These are phyloP conservation scores for Diaporthe citrichinensis DNA, from an alignment of 2,329 filamentous ascomycete species.

Conservation along the genomic window DNA sequence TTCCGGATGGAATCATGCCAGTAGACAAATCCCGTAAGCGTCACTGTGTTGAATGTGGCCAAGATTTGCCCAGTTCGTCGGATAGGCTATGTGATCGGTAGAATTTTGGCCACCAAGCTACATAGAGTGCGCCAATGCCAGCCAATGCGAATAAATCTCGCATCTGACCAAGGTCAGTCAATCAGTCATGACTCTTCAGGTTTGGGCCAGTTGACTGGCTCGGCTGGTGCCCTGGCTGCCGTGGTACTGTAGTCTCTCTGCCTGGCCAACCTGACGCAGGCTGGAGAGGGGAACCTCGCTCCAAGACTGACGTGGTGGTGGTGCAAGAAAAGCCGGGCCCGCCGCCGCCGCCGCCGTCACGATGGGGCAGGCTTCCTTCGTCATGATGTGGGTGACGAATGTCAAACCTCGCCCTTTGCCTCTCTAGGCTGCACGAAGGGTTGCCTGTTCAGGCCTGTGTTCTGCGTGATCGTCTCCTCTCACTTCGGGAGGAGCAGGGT, in stretches of 20 bases:
- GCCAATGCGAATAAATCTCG: slow-evolving; percentile 20
- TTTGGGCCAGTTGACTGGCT: slow-evolving; percentile 22
- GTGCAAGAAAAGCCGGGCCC: slow-evolving; percentile 7
- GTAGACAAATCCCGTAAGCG: background rate
- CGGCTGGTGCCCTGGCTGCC: slow-evolving; percentile 1
- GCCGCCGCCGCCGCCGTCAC: slow-evolving; percentile 21
- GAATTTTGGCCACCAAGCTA: slow-evolving; percentile 22
- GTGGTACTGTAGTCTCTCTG: slow-evolving; percentile 6
- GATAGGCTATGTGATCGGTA: background rate
- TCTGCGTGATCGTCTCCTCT: slow-evolving; percentile 1
- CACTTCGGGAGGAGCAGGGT: background rate
- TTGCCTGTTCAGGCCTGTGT: background rate
- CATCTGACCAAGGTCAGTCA: slow-evolving; percentile 30
- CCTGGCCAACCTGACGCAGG: slow-evolving; percentile 12
- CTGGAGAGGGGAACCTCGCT: slow-evolving; percentile 24
- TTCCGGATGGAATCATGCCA: background rate
- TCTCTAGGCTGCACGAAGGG: slow-evolving; percentile 12
- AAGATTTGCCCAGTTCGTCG: slow-evolving; percentile 22
- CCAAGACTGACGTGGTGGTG: slow-evolving; percentile 34
- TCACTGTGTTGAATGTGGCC: background rate
- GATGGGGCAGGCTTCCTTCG: slow-evolving; percentile 1
- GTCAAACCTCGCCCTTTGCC: background rate
- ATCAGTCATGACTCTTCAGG: slow-evolving; percentile 27
- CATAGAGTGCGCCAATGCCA: slow-evolving; percentile 3
- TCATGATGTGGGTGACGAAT: slow-evolving; percentile 6